A percentile compares a stretch with the other conserved stretches of the same genome.
phyloP scores from a whole-genome alignment of 805 yeast genomes.

The Kregervanrija pseudodelftensis region DNA sequence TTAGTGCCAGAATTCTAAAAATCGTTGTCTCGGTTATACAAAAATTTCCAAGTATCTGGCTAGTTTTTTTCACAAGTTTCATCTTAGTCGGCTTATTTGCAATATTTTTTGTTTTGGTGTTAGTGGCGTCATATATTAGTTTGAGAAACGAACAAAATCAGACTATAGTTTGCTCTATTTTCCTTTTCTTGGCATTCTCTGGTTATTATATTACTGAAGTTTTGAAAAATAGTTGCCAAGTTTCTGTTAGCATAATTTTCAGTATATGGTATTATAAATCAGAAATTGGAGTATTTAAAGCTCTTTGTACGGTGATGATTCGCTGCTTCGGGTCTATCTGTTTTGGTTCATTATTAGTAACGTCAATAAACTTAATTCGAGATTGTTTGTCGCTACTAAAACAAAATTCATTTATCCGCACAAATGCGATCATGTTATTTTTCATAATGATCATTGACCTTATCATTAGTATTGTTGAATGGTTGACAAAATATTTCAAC shows the following conservation, averaged over 20 bases:
- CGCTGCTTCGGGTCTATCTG: conserved; percentile 86
- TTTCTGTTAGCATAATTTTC: conserved; percentile 75
- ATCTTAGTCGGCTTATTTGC: conserved; percentile 58
- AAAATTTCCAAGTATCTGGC: conserved; percentile 56
- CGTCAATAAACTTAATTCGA: conserved; percentile 45
- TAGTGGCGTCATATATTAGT: conserved; percentile 74
- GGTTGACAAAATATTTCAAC: conserved; percentile 37
- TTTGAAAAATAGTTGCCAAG: conserved; percentile 69
- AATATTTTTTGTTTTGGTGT: conserved; percentile 54
- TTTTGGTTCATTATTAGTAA: conserved; percentile 68
- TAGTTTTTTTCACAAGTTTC: conserved; percentile 32
- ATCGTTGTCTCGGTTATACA: conserved; percentile 66
- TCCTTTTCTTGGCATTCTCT: conserved; percentile 71
- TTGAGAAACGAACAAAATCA: conserved; percentile 34
- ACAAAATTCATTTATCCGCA: neutral
- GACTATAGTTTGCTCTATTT: conserved; percentile 30
- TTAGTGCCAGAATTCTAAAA: conserved; percentile 20
- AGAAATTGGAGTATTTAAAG: conserved; percentile 57
- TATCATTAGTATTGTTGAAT: neutral
- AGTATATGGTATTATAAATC: conserved; percentile 86
- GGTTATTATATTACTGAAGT: conserved; percentile 83
- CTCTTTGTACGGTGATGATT: conserved; percentile 72
- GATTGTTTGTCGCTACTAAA: conserved; percentile 2
- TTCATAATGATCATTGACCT: conserved; percentile 2
- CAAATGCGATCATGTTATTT: neutral